Evolutionary conservation across 495 filamentous ascomycete species (phyloP).

Genomic region (Delitschia confertaspora): DNA sequence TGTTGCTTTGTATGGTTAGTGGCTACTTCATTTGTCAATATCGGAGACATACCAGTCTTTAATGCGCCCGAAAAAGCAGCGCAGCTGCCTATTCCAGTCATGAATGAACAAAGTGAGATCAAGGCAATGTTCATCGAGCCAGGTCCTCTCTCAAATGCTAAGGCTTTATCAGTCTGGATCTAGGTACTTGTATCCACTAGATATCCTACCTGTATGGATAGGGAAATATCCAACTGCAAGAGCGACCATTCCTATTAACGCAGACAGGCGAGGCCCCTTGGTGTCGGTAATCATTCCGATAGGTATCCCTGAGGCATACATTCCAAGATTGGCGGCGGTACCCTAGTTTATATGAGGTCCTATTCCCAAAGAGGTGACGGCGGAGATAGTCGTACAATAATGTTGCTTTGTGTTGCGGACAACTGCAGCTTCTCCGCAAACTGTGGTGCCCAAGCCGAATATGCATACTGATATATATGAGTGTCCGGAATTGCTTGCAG

Average conservation of each 20-base stretch:
- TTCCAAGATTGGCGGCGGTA: slow-evolving; percentile 84
- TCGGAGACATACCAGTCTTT: slow-evolving; percentile 47
- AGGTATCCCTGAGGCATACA: slow-evolving; percentile 87
- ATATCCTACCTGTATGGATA: slow-evolving; percentile 51
- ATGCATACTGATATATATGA: slow-evolving; percentile 66
- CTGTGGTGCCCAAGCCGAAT: slow-evolving; percentile 95
- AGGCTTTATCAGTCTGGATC: too few relatives aligned
- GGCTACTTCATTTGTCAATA: background rate
- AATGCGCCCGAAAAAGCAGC: slow-evolving; percentile 77
- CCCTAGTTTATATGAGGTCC: slow-evolving; percentile 44
- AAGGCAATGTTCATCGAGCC: slow-evolving; percentile 56
- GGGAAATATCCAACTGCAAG: slow-evolving; percentile 76
- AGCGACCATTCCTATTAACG: slow-evolving; percentile 60
- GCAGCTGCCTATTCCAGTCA: slow-evolving; percentile 82
- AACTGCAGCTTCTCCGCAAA: slow-evolving; percentile 80
- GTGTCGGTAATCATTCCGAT: slow-evolving; percentile 79
- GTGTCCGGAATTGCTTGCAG: background rate
- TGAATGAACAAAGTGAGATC: slow-evolving; percentile 70
- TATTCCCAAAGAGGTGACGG: slow-evolving; percentile 4
- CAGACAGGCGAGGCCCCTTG: slow-evolving; percentile 68
- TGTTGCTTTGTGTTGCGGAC: slow-evolving; percentile 79
- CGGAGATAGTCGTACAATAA: slow-evolving; percentile 57
- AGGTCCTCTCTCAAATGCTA: slow-evolving; percentile 46
- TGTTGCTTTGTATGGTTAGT: slow-evolving; percentile 56
- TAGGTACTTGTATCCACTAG: too few relatives aligned